Evolutionary conservation across 2,329 filamentous ascomycete species (phyloP).

Genomic region (Colletotrichum costaricense): DNA sequence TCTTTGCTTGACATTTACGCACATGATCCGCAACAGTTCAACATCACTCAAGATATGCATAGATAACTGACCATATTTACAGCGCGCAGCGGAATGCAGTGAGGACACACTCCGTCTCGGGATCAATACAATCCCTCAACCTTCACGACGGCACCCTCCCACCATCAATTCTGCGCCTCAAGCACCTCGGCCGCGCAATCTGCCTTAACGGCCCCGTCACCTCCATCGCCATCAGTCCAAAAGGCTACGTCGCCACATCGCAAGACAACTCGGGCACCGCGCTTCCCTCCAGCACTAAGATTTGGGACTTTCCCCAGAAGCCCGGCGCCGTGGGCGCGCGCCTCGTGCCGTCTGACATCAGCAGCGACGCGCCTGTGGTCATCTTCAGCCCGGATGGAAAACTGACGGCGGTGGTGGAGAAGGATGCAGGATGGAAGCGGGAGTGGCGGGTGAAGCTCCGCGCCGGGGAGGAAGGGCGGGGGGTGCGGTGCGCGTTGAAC

Average conservation of each 20-base stretch:
- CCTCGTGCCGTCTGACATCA: not conserved
- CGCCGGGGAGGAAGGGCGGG: not conserved
- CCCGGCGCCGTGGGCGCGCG: not conserved
- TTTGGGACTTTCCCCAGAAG: slow-evolving; percentile 16
- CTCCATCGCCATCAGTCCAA: slow-evolving; percentile 9
- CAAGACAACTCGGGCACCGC: slow-evolving; percentile 8
- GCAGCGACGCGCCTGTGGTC: not conserved
- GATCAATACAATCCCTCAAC: slow-evolving; percentile 15
- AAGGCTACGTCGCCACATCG: slow-evolving; percentile 8
- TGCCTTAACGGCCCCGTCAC: slow-evolving; percentile 3
- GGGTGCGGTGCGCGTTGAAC: not conserved
- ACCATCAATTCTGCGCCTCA: slow-evolving; percentile 14
- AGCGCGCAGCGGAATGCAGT: not conserved
- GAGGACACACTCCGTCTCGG: not conserved
- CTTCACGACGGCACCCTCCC: slow-evolving; percentile 12
- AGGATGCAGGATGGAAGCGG: not conserved
- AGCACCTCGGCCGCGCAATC: not conserved
- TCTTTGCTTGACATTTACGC: not conserved
- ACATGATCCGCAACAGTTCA: not conserved
- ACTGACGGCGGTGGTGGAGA: slow-evolving; percentile 3
- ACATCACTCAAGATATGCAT: too few relatives aligned
- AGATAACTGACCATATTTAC: not conserved
- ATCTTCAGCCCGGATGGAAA: slow-evolving; percentile 16
- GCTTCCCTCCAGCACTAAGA: not conserved
- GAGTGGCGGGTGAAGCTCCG: slow-evolving; percentile 15